Conservation (phyloP, 331 rosid genomes). For the Prunus yedoensis region DNA sequence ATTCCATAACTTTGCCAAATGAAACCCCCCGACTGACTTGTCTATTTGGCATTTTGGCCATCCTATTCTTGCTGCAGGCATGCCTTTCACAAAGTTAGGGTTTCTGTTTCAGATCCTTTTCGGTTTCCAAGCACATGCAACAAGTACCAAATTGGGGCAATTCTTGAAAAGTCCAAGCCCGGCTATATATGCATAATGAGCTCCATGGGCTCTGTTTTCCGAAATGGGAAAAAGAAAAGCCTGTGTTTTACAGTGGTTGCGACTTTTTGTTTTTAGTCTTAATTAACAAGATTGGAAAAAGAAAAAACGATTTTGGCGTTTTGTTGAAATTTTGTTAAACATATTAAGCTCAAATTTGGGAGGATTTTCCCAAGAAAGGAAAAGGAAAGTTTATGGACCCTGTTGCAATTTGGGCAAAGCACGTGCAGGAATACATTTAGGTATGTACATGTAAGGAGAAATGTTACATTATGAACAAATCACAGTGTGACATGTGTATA, state of each 20-base stretch:
- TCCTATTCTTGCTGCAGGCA: slow-evolving; percentile 6
- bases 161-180: background rate
- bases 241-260: background rate
- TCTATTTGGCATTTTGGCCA: background rate
- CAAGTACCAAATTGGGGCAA: background rate
- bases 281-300: background rate
- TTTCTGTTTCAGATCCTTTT: slow-evolving; percentile 15
- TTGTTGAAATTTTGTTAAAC: background rate
- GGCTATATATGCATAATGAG: background rate
- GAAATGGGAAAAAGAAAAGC: background rate
- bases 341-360: background rate
- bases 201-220: background rate
- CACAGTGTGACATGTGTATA: too few relatives aligned
- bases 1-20: background rate
- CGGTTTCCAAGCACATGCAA: slow-evolving; percentile 5
- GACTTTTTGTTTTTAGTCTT: too few relatives aligned
- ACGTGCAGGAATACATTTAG: background rate
- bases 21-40: slow-evolving; percentile 2
- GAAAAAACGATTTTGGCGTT: too few relatives aligned
- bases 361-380: background rate
- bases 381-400: background rate
- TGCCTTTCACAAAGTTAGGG: slow-evolving; percentile 2
- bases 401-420: background rate
- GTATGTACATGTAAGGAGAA: too few relatives aligned
- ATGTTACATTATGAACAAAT: too few relatives aligned